Evolutionary conservation across 2,329 filamentous ascomycete genomes (phyloP).

Genomic region (Trichoderma breve): DNA sequence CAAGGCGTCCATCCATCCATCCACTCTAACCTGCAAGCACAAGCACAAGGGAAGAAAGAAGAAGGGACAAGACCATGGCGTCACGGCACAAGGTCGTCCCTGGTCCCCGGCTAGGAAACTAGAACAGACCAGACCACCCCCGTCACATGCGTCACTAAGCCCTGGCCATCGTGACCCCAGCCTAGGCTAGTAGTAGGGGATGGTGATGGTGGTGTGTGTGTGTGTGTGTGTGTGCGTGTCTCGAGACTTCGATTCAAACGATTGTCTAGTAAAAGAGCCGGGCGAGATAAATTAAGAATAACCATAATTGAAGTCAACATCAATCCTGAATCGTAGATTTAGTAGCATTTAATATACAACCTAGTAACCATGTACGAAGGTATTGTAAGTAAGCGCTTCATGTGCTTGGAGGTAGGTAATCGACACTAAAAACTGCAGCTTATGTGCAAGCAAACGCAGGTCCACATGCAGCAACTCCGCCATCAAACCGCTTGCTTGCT

Average conservation of each 20-base stretch:
- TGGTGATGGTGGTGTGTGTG: not conserved
- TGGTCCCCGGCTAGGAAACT: not conserved
- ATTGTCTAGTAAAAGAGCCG: not conserved
- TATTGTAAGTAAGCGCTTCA: not conserved
- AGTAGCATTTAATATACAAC: not conserved
- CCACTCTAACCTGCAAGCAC: not conserved
- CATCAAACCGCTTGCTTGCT: not conserved
- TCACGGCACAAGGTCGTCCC: not conserved
- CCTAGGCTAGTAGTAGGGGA: not conserved
- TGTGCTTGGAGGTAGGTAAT: not conserved
- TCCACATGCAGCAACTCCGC: constrained; percentile 14
- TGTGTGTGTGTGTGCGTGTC: not conserved
- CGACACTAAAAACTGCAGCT: constrained; percentile 3
- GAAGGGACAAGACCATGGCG: not conserved
- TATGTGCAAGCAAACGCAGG: constrained; percentile 1
- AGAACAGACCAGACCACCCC: not conserved
- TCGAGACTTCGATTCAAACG: not conserved
- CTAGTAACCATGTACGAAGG: too few species aligned
- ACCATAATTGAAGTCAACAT: not conserved
- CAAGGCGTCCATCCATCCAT: constrained; percentile 2
- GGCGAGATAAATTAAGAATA: not conserved
- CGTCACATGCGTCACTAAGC: constrained; percentile 19
- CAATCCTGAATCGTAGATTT: not conserved
- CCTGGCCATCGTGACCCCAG: constrained; percentile 18
- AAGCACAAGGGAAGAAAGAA: not conserved